Evolutionary conservation across 2,329 filamentous ascomycete genomes (phyloP).

Genomic region (Mollisia scopiformis): DNA sequence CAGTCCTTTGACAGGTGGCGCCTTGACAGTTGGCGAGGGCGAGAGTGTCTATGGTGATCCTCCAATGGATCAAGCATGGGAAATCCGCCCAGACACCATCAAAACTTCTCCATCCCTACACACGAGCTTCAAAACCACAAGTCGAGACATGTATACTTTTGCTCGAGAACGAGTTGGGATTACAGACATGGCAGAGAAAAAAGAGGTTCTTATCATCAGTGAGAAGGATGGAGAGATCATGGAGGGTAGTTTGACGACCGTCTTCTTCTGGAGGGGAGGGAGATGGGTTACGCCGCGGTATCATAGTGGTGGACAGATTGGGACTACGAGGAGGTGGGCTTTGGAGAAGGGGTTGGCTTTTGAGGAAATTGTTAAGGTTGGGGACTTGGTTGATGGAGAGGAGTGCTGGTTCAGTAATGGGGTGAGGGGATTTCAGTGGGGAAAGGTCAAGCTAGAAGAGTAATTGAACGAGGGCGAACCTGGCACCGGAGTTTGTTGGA

Average conservation of each 20-base stretch:
- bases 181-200: constrained; percentile 45
- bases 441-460: constrained; percentile 39
- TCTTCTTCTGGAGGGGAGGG: constrained; percentile 75
- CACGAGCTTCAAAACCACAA: constrained; percentile 86
- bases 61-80: constrained; percentile 40
- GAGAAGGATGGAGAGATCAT: constrained; percentile 65
- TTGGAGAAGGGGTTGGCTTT: constrained; percentile 67
- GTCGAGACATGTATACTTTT: constrained; percentile 69
- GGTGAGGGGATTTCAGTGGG: constrained; percentile 74
- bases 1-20: constrained; percentile 34
- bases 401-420: constrained; percentile 89
- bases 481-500: not conserved
- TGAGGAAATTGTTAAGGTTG: constrained; percentile 63
- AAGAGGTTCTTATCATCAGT: constrained; percentile 80
- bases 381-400: constrained; percentile 71
- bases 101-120: constrained; percentile 60
- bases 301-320: constrained; percentile 79
- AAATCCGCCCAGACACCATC: constrained; percentile 54
- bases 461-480: not conserved
- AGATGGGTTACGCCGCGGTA: constrained; percentile 82
- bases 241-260: constrained; percentile 82
- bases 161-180: constrained; percentile 68
- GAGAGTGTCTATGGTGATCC: constrained; percentile 32
- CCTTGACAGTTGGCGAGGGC: constrained; percentile 25
- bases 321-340: constrained; percentile 84